A percentile compares a stretch with the other conserved stretches of the same genome.
These are phyloP conservation scores for Aspergillus sp. DNA, from an alignment of 2,329 filamentous ascomycete genomes.

Conservation along the genomic window DNA sequence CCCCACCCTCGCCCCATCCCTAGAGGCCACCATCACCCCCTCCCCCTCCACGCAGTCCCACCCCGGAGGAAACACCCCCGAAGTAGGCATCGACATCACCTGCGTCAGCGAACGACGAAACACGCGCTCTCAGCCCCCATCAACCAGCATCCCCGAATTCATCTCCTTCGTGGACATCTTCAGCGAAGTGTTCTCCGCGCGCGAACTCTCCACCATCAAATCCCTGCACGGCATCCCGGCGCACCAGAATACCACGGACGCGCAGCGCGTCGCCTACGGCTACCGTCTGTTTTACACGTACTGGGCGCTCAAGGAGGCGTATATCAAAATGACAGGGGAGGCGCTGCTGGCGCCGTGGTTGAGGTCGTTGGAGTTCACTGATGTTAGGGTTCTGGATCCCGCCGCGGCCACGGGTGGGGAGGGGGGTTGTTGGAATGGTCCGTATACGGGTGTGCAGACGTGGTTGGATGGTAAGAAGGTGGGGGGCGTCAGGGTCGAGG, in stretches of 20 bases:
- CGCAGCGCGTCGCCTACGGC: slow-evolving; percentile 52
- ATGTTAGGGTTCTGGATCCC: slow-evolving; percentile 47
- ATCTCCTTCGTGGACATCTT: slow-evolving; percentile 61
- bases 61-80: slow-evolving; percentile 20
- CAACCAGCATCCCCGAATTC: slow-evolving; percentile 50
- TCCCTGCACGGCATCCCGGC: slow-evolving; percentile 26
- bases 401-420: slow-evolving; percentile 30
- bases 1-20: not conserved
- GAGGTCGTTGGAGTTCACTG: slow-evolving; percentile 58
- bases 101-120: slow-evolving; percentile 58
- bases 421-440: slow-evolving; percentile 32
- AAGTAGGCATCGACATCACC: slow-evolving; percentile 63
- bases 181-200: slow-evolving; percentile 57
- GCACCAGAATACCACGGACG: slow-evolving; percentile 4
- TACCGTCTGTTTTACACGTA: slow-evolving; percentile 63
- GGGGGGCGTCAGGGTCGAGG: slow-evolving; percentile 56
- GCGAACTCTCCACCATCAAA: slow-evolving; percentile 58
- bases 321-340: slow-evolving; percentile 66
- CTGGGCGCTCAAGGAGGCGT: slow-evolving; percentile 66
- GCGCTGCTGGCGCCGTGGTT: slow-evolving; percentile 63
- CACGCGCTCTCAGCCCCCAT: slow-evolving; percentile 50
- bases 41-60: slow-evolving; percentile 9
- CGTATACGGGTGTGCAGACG: slow-evolving; percentile 47
- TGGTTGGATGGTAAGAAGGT: slow-evolving; percentile 49
- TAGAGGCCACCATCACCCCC: slow-evolving; percentile 1